phyloP scores from a whole-genome alignment of 2,329 filamentous ascomycete species.

The Venturia pyrina region DNA sequence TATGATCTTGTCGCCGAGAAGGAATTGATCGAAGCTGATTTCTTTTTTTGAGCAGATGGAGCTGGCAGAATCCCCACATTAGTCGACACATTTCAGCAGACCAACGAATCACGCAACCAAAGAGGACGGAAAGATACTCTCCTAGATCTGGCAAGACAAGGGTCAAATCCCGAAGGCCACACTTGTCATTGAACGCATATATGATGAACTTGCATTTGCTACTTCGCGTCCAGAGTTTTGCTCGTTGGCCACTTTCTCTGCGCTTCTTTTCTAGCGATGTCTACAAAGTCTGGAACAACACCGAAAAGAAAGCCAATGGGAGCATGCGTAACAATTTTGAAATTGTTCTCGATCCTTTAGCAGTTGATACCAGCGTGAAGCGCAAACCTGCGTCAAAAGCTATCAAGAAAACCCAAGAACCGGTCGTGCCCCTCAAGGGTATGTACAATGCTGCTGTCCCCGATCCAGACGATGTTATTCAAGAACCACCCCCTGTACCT shows the following conservation, averaged over 20 bases:
- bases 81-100: conserved; percentile 20
- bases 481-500: neutral
- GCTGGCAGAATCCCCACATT: conserved; percentile 70
- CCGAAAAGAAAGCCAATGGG: conserved; percentile 41
- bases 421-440: conserved; percentile 11
- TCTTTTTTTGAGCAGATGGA: conserved; percentile 58
- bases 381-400: neutral
- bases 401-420: neutral
- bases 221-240: conserved; percentile 68
- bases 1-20: conserved; percentile 35
- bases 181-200: conserved; percentile 52
- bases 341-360: conserved; percentile 1
- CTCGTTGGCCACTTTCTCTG: conserved; percentile 69
- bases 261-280: conserved; percentile 70
- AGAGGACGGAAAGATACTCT: conserved; percentile 10
- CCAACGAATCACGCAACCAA: conserved; percentile 42
- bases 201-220: conserved; percentile 75
- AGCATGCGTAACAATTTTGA: neutral
- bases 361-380: conserved; percentile 3
- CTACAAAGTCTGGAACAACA: conserved; percentile 56
- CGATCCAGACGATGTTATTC: neutral
- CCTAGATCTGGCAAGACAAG: conserved; percentile 8
- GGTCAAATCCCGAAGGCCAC: conserved; percentile 38
- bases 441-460: neutral
- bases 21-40: neutral